phyloP scores from a whole-genome alignment of 2,329 filamentous ascomycete genomes.

The Spiromastix sp. region DNA sequence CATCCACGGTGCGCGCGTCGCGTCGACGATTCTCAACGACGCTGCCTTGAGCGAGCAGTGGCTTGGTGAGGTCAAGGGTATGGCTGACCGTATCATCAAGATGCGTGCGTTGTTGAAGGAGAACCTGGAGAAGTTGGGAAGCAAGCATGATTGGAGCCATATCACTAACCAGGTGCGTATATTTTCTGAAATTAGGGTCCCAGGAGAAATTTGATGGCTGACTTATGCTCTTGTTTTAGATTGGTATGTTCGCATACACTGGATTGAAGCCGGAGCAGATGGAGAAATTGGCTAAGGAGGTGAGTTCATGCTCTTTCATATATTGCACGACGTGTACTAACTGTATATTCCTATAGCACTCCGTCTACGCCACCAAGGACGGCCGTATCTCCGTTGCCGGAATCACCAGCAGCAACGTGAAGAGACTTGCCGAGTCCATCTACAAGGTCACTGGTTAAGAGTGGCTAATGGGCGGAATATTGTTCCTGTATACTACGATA shows the following conservation, averaged over 20 bases:
- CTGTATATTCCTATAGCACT: slow-evolving; percentile 49
- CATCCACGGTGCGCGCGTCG: slow-evolving; percentile 90
- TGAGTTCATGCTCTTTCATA: slow-evolving; percentile 22
- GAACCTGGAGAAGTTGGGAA: slow-evolving; percentile 89
- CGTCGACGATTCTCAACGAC: slow-evolving; percentile 82
- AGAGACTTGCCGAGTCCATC: slow-evolving; percentile 40
- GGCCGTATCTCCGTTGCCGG: slow-evolving; percentile 42
- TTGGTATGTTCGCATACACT: slow-evolving; percentile 99
- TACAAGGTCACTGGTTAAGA: slow-evolving; percentile 40
- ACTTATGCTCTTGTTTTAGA: slow-evolving; percentile 37
- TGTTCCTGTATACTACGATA: no score
- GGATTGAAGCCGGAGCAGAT: slow-evolving; percentile 86
- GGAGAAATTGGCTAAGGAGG: slow-evolving; percentile 80
- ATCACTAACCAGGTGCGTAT: slow-evolving; percentile 68
- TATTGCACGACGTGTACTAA: neutral
- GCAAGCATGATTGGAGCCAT: slow-evolving; percentile 96
- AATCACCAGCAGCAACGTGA: slow-evolving; percentile 40
- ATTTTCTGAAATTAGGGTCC: neutral
- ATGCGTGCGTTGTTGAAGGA: slow-evolving; percentile 93
- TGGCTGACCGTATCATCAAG: slow-evolving; percentile 98
- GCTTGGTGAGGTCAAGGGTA: slow-evolving; percentile 92
- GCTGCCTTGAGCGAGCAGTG: slow-evolving; percentile 80
- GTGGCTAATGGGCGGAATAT: no score
- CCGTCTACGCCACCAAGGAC: slow-evolving; percentile 87
- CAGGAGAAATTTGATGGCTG: neutral